Conservation (phyloP, 352 stramenopile species). For the Peronospora tabacina region DNA sequence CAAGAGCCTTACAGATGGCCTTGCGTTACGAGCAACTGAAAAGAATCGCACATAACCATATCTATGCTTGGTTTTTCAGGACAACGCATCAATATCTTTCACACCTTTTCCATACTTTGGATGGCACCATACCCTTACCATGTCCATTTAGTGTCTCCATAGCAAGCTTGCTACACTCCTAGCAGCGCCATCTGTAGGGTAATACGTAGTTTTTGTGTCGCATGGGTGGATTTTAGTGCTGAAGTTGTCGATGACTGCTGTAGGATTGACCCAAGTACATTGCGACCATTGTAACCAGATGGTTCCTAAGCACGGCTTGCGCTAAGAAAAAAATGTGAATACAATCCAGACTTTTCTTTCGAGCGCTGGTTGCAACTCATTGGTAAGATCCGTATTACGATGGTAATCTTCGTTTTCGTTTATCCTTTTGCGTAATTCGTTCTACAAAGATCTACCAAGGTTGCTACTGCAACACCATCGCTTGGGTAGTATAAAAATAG, state of each 20-base stretch:
- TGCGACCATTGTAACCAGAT: constrained; percentile 32
- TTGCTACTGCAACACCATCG: not conserved
- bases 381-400: no score
- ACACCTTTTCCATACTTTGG: constrained; percentile 71
- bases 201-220: constrained; percentile 66
- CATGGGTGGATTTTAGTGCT: constrained; percentile 46
- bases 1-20: constrained; percentile 70
- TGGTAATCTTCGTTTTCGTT: not conserved
- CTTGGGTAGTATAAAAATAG: not conserved
- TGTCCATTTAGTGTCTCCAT: constrained; percentile 17
- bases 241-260: constrained; percentile 88
- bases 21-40: constrained; percentile 90
- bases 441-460: not conserved
- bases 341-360: not conserved
- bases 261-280: constrained; percentile 87
- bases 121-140: constrained; percentile 70
- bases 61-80: constrained; percentile 9
- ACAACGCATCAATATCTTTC: constrained; percentile 33
- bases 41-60: constrained; percentile 54
- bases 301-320: constrained; percentile 19
- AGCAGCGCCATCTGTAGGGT: constrained; percentile 63
- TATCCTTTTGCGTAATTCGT: not conserved
- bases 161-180: constrained; percentile 35
- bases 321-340: constrained; percentile 3
- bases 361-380: not conserved